Conservation (phyloP, 768 basidiomycete genomes). For the Auriscalpium microsporum region DNA sequence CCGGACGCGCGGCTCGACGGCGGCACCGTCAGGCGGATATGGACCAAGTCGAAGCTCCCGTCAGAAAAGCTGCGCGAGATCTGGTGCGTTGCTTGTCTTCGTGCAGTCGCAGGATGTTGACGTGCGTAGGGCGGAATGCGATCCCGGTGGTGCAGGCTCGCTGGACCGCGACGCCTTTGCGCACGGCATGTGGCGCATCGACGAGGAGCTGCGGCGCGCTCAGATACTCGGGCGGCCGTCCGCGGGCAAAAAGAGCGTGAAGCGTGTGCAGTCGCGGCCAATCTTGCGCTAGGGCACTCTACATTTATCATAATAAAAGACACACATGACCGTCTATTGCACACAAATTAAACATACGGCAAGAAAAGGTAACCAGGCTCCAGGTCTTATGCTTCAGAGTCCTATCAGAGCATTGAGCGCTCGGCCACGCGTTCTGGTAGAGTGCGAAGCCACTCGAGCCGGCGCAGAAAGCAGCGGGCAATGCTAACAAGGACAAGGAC, state of each 20-base stretch:
- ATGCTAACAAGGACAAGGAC: slow-evolving; percentile 44
- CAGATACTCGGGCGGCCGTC: slow-evolving; percentile 21
- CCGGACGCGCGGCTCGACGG: slow-evolving; percentile 43
- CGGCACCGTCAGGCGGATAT: slow-evolving; percentile 45
- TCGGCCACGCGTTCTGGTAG: slow-evolving; percentile 3
- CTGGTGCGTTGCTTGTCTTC: slow-evolving; percentile 38
- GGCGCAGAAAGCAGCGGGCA: slow-evolving; percentile 15
- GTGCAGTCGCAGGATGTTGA: background rate
- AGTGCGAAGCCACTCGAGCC: slow-evolving; percentile 9
- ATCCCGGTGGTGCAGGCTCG: slow-evolving; percentile 39
- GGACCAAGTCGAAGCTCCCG: slow-evolving; percentile 49
- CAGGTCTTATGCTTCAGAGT: too few relatives aligned
- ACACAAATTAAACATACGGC: too few relatives aligned
- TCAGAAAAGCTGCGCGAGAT: slow-evolving; percentile 43
- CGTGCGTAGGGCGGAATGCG: slow-evolving; percentile 53
- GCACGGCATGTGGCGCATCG: slow-evolving; percentile 72
- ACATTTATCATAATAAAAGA: too few relatives aligned
- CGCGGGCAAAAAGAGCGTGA: background rate
- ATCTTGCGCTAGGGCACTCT: slow-evolving; percentile 5
- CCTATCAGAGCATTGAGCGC: too few relatives aligned
- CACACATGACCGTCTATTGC: too few relatives aligned
- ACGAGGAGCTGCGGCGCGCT: slow-evolving; percentile 59
- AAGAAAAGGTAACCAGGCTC: too few relatives aligned
- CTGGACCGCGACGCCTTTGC: slow-evolving; percentile 56
- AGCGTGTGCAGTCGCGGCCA: slow-evolving; percentile 1